Percentiles rank a stretch among this genome's conserved stretches.
Evolutionary conservation across 345 rosid species (phyloP).

Genomic region (Cochlearia excelsa): DNA sequence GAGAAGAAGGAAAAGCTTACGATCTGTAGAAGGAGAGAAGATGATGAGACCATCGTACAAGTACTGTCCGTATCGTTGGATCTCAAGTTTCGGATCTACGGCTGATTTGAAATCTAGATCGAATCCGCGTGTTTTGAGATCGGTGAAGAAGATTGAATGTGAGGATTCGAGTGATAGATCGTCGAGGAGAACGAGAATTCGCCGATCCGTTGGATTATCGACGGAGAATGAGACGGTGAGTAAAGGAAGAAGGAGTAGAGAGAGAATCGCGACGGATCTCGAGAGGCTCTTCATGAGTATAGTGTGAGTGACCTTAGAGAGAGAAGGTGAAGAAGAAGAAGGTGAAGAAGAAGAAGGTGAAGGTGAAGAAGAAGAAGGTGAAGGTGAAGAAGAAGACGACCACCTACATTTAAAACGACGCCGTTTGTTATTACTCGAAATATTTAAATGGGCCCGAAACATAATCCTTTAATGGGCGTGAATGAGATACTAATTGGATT

Average conservation of each 20-base stretch:
- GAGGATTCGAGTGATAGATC: conserved; percentile 60
- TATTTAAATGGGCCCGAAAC: no score
- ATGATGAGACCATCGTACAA: conserved; percentile 56
- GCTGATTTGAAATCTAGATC: conserved; percentile 61
- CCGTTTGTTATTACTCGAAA: no score
- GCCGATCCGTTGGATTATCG: conserved; percentile 52
- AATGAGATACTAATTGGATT: no score
- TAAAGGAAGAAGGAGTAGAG: conserved; percentile 38
- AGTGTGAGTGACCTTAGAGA: no score
- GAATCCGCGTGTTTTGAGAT: conserved; percentile 57
- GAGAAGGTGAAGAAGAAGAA: no score
- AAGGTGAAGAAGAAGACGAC: no score
- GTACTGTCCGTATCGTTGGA: conserved; percentile 66
- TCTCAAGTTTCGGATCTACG: conserved; percentile 54
- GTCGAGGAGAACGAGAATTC: conserved; percentile 56
- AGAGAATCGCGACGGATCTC: conserved; percentile 32
- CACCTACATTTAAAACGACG: no score
- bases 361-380: no score
- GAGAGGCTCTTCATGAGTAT: conserved; percentile 28
- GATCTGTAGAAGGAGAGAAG: conserved; percentile 57
- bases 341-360: no score
- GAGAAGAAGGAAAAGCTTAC: conserved; percentile 39
- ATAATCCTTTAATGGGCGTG: no score
- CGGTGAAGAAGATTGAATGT: conserved; percentile 61
- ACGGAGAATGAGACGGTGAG: conserved; percentile 52